Evolutionary conservation across 108 stramenopile species (phyloP).

Genomic region (Chaetoceros tenuissimus): DNA sequence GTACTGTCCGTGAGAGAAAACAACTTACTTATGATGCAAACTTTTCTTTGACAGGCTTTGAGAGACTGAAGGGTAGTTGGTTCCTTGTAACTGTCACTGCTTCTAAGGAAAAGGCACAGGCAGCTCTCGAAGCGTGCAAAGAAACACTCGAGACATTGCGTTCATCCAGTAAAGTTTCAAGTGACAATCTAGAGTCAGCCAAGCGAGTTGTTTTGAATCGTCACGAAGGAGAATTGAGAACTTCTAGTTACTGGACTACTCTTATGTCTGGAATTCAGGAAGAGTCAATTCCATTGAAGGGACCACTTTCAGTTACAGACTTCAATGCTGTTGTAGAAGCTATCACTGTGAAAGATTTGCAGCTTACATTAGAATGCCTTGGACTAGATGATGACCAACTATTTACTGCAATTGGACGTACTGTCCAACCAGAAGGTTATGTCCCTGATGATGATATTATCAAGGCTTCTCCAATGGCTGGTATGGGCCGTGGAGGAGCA

Average conservation of each 20-base stretch:
- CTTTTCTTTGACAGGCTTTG: conserved; percentile 87
- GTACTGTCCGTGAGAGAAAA: conserved; percentile 89
- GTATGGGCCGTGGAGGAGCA: conserved; percentile 82
- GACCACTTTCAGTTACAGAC: conserved; percentile 83
- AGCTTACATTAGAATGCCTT: conserved; percentile 69
- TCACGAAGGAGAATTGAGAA: conserved; percentile 85
- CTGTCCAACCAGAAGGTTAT: conserved; percentile 53
- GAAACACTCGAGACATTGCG: conserved; percentile 78
- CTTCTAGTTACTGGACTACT: conserved; percentile 85
- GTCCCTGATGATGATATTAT: conserved; percentile 61
- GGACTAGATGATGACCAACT: conserved; percentile 68
- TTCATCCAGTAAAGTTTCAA: conserved; percentile 60
- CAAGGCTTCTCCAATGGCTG: conserved; percentile 67
- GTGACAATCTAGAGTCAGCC: conserved; percentile 92
- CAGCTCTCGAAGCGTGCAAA: conserved; percentile 89
- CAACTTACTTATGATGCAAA: conserved; percentile 97
- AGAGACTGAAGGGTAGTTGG: conserved; percentile 90
- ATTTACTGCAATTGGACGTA: conserved; percentile 79
- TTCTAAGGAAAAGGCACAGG: conserved; percentile 90
- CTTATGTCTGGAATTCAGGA: conserved; percentile 91
- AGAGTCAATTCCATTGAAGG: conserved; percentile 87
- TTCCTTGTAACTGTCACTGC: conserved; percentile 94
- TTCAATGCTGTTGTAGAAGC: conserved; percentile 83
- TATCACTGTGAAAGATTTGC: conserved; percentile 82
- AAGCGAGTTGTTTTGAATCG: conserved; percentile 92